A percentile compares a stretch with the other conserved stretches of the same genome.
Evolutionary conservation across 2,329 filamentous ascomycete genomes (phyloP).

Genomic region (Fusarium papillatum): DNA sequence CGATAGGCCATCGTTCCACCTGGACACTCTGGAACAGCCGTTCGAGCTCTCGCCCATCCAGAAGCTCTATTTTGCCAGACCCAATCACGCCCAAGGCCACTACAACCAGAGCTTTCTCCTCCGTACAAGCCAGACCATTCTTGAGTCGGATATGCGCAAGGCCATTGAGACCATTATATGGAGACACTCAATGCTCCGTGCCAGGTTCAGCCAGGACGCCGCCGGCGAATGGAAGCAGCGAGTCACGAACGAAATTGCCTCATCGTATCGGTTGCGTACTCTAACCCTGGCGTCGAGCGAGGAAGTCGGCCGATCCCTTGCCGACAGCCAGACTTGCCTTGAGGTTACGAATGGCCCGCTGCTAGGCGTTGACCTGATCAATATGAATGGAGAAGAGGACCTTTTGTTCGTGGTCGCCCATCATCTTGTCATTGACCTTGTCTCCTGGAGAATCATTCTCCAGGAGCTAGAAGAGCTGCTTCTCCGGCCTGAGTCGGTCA

Average conservation of each 20-base stretch:
- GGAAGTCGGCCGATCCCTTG: background rate
- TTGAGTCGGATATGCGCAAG: conserved; percentile 3
- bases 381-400: conserved; percentile 35
- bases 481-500: conserved; percentile 7
- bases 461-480: conserved; percentile 53
- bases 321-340: conserved; percentile 33
- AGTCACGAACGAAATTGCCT: conserved; percentile 7
- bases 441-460: conserved; percentile 59
- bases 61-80: conserved; percentile 35
- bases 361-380: conserved; percentile 26
- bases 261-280: conserved; percentile 25
- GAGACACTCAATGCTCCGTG: conserved; percentile 38
- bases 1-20: background rate
- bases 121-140: conserved; percentile 12
- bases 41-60: conserved; percentile 37
- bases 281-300: background rate
- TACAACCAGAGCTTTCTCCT: conserved; percentile 41
- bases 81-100: conserved; percentile 23
- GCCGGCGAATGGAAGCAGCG: conserved; percentile 22
- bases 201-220: conserved; percentile 10
- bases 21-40: background rate
- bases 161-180: conserved; percentile 21
- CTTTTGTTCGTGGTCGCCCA: conserved; percentile 52
- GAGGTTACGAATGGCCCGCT: conserved; percentile 10
- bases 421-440: conserved; percentile 58